These are phyloP conservation scores for Phaffia tasmanica DNA, from an alignment of 768 basidiomycete species.

Conservation along the genomic window DNA sequence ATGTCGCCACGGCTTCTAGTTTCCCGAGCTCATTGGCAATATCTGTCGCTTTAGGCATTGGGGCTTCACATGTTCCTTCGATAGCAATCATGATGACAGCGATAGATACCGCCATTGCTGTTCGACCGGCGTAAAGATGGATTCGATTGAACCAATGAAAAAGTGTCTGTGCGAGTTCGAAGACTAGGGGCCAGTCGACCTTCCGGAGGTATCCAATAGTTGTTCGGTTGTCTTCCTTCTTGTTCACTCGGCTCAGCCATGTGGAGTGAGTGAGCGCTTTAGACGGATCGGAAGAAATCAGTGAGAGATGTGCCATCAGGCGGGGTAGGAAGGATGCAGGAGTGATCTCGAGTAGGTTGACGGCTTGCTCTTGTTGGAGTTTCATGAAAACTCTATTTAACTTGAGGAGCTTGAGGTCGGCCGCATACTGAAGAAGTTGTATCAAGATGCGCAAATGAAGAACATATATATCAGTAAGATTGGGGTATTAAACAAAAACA, in stretches of 20 bases:
- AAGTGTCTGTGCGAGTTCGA: conserved; percentile 7
- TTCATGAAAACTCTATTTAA: conserved; percentile 20
- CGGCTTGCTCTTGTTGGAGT: background rate
- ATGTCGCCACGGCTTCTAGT: conserved; percentile 14
- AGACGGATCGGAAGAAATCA: conserved; percentile 11
- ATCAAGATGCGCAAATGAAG: too few species aligned
- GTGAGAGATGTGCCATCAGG: conserved; percentile 17
- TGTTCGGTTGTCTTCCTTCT: background rate
- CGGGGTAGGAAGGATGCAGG: conserved; percentile 13
- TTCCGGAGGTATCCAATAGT: conserved; percentile 14
- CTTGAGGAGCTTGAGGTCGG: conserved; percentile 8
- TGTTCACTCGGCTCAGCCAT: background rate
- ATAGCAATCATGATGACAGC: conserved; percentile 22
- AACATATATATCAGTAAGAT: background rate
- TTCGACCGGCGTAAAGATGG: conserved; percentile 18
- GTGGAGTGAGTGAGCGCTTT: conserved; percentile 1
- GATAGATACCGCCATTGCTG: conserved; percentile 20
- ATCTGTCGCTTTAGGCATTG: conserved; percentile 13
- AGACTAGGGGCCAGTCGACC: conserved; percentile 10
- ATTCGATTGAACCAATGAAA: conserved; percentile 11
- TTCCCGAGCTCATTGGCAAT: conserved; percentile 14
- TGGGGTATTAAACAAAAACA: background rate
- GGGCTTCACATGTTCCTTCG: conserved; percentile 10
- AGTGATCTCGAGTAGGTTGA: conserved; percentile 17
- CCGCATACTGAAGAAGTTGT: conserved; percentile 8